These are phyloP conservation scores for Phytophthora lateralis DNA, from an alignment of 352 stramenopile species.

Conservation along the genomic window DNA sequence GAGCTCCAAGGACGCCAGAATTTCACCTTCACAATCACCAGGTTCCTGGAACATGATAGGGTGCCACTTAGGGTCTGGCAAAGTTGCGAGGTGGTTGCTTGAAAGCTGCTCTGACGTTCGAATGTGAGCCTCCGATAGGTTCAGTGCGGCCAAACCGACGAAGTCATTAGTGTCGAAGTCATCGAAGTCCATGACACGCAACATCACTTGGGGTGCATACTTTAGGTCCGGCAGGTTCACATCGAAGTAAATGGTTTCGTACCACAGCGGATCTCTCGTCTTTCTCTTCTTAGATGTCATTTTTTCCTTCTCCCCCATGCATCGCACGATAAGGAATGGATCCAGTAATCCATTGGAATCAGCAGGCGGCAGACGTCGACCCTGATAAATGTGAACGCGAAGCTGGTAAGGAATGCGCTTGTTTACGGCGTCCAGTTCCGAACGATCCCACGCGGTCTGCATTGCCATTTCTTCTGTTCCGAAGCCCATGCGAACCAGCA, in stretches of 20 bases:
- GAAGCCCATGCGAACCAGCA: constrained; percentile 81
- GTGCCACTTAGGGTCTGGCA: constrained; percentile 80
- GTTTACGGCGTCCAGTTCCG: constrained; percentile 66
- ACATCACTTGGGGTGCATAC: constrained; percentile 78
- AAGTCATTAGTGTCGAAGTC: constrained; percentile 80
- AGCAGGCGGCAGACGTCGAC: constrained; percentile 70
- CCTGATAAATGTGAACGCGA: constrained; percentile 87
- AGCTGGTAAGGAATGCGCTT: constrained; percentile 85
- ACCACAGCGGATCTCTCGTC: constrained; percentile 85
- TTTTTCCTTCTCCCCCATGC: constrained; percentile 82
- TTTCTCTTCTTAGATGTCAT: constrained; percentile 75
- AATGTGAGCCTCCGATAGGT: constrained; percentile 75
- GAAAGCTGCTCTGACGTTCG: constrained; percentile 64
- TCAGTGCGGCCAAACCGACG: constrained; percentile 62
- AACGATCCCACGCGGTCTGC: constrained; percentile 55
- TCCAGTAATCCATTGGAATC: constrained; percentile 88
- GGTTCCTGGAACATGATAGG: constrained; percentile 78
- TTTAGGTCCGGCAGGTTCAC: constrained; percentile 80
- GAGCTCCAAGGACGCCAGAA: constrained; percentile 78
- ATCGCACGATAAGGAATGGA: constrained; percentile 81
- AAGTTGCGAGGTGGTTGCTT: constrained; percentile 40
- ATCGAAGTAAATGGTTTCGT: constrained; percentile 89
- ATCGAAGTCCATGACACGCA: constrained; percentile 84
- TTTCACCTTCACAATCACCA: constrained; percentile 80
- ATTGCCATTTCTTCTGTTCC: constrained; percentile 73